Conservation (phyloP, 306 rosid genomes). For the Prunus mira region DNA sequence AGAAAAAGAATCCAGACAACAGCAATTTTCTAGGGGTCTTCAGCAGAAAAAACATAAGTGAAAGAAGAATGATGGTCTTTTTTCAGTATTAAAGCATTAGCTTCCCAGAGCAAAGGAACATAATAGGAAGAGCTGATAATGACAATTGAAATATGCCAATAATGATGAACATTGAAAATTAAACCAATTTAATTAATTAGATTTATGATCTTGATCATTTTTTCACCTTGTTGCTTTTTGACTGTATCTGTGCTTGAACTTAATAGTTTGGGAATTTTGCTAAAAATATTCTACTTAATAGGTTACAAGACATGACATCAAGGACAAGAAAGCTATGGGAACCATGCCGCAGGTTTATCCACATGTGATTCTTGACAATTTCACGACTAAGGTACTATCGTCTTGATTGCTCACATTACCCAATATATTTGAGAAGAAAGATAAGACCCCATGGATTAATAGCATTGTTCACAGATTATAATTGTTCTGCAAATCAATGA, state of each 20-base stretch:
- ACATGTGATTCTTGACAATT: conserved; percentile 71
- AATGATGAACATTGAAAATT: neutral
- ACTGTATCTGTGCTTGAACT: conserved; percentile 6
- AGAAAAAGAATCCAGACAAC: neutral
- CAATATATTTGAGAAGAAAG: neutral
- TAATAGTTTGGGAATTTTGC: conserved; percentile 1
- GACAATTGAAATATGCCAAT: neutral
- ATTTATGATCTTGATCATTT: too few species aligned
- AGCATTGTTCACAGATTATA: neutral
- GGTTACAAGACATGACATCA: conserved; percentile 94
- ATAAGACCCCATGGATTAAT: neutral
- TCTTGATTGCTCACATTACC: neutral
- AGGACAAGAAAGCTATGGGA: conserved; percentile 73
- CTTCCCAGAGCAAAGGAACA: neutral
- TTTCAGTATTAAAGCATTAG: neutral
- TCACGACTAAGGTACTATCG: conserved; percentile 70
- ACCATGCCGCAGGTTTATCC: conserved; percentile 97
- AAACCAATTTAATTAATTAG: neutral
- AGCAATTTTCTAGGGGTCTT: neutral
- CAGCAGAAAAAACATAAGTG: neutral
- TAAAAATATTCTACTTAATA: conserved; percentile 34
- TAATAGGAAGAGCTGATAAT: neutral
- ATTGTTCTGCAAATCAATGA: too few species aligned
- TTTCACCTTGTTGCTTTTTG: neutral
- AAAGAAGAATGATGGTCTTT: neutral